Base-by-base conservation (phyloP, 176 grass and related monocot genomes). In the Aechmea fasciata region DNA sequence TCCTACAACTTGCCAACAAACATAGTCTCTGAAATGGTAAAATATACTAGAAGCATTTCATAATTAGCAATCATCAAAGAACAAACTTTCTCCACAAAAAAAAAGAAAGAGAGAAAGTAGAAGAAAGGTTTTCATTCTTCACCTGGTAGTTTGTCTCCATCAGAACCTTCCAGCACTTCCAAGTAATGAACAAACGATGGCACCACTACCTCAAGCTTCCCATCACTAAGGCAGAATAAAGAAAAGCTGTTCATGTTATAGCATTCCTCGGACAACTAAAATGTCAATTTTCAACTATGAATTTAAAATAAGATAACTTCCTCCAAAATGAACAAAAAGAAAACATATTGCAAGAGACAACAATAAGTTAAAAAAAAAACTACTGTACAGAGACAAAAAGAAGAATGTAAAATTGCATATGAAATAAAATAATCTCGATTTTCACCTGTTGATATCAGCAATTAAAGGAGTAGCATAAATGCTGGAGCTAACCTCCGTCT, bases 401-500 rank as follows among this genome's bases (percentile, higher is more conserved):
- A 49, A 47, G 2, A 17, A 67, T 67, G 65, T 47, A 67, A 14
- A 49, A 47, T n/a, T 47, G 15, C 2, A 67, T 24, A 63, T 24
- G 19, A 63, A 11, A 17, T 24, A 24, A 63, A 63, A 10, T 63
- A 17, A 41, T 41, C 33, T 41, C 33, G 3, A 49, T 18, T 68
- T 65, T 80, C 79, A 96, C 91, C 91, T 83, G 81, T 99, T 99
- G 80, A 99, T 90, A 89, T 99, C 94, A 77, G 94, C 84, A 66
- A 99, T 80, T 49, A 99, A 71, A 62, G 94, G 94, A 64, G 82
- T 80, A 63, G 94, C 94, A 85, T 90, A 99, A 80, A 99, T 85
- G 63, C 94, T 99, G 73, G 94, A 99, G 74, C 87, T 99, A 85
- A 99, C 87, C 81, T 99, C 94, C 33, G 94, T 90, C 70, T 99